Percentiles rank a stretch among this genome's conserved stretches.
phyloP scores from a whole-genome alignment of 2,329 filamentous ascomycete species.

The Juglanconis sp. region DNA sequence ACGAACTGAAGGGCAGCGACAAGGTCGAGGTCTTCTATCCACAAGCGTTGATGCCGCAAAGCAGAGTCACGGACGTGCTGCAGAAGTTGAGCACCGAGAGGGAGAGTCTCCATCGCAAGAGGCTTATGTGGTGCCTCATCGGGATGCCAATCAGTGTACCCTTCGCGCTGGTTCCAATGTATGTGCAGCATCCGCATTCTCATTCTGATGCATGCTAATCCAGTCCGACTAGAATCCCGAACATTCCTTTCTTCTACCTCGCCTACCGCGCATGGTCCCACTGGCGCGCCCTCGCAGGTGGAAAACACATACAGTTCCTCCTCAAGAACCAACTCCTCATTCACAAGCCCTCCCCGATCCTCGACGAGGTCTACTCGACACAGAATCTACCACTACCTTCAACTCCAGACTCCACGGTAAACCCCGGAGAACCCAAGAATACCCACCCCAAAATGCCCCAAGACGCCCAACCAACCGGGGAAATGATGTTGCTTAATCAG shows the following conservation, averaged over 20 bases:
- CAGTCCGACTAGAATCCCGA: constrained; percentile 64
- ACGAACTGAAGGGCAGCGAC: constrained; percentile 60
- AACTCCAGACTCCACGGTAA: constrained; percentile 25
- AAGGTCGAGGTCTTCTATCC: constrained; percentile 78
- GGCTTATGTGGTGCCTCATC: constrained; percentile 75
- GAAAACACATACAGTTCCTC: constrained; percentile 80
- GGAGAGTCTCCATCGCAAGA: constrained; percentile 71
- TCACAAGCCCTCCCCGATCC: constrained; percentile 60
- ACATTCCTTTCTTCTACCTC: constrained; percentile 96
- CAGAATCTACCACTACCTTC: constrained; percentile 26
- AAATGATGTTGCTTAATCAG: constrained; percentile 39
- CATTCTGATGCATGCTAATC: constrained; percentile 11
- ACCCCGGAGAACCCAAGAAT: constrained; percentile 19
- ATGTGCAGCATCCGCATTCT: constrained; percentile 37
- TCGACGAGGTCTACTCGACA: constrained; percentile 69
- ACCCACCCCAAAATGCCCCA: constrained; percentile 21
- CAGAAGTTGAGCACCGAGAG: constrained; percentile 73
- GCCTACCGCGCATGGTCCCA: constrained; percentile 89
- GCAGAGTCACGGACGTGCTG: constrained; percentile 64
- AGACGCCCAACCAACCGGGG: constrained; percentile 29
- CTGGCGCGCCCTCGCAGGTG: constrained; percentile 81
- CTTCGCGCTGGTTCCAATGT: constrained; percentile 82
- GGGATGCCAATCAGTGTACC: constrained; percentile 82
- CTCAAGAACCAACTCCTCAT: constrained; percentile 69
- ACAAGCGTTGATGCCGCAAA: constrained; percentile 60